Percentiles rank a stretch among this genome's conserved stretches.
These are phyloP conservation scores for Chloroidium sp. DNA, from an alignment of 163 green algal species.

Conservation along the genomic window DNA sequence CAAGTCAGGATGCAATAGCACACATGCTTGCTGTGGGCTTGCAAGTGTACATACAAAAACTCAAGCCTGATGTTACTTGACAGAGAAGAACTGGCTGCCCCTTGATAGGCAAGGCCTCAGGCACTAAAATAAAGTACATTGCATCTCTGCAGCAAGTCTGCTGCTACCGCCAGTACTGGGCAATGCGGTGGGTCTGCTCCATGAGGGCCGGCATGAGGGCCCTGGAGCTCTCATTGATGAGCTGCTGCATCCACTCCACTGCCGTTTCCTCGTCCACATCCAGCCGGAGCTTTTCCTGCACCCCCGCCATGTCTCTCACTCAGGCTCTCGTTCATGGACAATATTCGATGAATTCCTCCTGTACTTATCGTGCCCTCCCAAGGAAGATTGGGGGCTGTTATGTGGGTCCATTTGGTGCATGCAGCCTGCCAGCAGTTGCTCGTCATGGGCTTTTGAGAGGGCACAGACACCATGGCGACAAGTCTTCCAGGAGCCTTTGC, in stretches of 20 bases:
- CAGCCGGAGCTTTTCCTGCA: constrained; percentile 63
- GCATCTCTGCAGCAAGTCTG: too few relatives aligned
- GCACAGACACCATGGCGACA: too few relatives aligned
- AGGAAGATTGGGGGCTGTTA: neutral
- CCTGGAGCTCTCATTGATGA: constrained; percentile 83
- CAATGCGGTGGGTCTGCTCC: constrained; percentile 87
- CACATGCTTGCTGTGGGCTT: too few relatives aligned
- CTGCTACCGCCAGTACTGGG: constrained; percentile 40
- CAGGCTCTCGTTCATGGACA: neutral
- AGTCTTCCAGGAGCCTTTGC: too few relatives aligned
- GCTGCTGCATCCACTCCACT: constrained; percentile 80
- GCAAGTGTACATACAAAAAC: too few relatives aligned
- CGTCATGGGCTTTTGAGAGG: too few relatives aligned
- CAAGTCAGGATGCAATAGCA: too few relatives aligned
- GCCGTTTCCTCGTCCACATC: constrained; percentile 87
- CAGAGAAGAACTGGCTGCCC: too few relatives aligned
- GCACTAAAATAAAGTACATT: too few relatives aligned
- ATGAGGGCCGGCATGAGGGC: constrained; percentile 92
- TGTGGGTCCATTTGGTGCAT: neutral
- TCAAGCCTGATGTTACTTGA: too few relatives aligned
- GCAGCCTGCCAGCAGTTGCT: neutral
- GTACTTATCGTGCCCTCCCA: neutral
- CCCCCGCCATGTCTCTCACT: neutral
- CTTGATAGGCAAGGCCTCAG: too few relatives aligned
- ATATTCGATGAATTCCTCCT: neutral